Evolutionary conservation across 2,329 filamentous ascomycete species (phyloP), one percentile per base, ranked within the genome.

Genomic region (Colletotrichum salicis): DNA sequence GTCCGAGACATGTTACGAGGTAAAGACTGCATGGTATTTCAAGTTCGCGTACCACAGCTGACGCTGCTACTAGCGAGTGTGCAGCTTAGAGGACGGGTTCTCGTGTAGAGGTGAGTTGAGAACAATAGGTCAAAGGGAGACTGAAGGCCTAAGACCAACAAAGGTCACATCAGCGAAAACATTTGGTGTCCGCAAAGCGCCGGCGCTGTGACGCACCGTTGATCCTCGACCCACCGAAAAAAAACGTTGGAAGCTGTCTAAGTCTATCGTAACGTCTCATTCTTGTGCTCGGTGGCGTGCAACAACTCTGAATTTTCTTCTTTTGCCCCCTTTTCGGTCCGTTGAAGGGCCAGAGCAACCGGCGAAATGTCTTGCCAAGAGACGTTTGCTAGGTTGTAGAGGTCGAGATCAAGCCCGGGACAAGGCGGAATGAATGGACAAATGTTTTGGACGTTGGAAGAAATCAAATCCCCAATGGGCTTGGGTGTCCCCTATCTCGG

Each of bases 221-320:
- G 37, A 55, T 60, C 41, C 8, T 55, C 31, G 61, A 55, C 55
- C 62, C 67, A 66, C 62, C 45, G n/a, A 60, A 70, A 35, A 63
- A 66, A 66, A 55, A 65, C 68, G 52, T 67, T 62, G 57, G 24
- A 51, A 54, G 29, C 37, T 67, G 57, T 57, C 48, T 27, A 29
- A 60, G 41, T 70, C 56, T 59, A 72, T 58, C 29, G 54, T 22
- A 61, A 72, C 70, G 60, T 64, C 59, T 70, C 59, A 56, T 72
- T 48, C n/a, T 60, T 45, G 51, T 45, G 24, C 22, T 58, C 12
- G 35, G 54, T 67, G 57, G 68, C 64, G 57, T 67, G 54, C 51
- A 27, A 70, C 67, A 19, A 45, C 27, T n/a, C n/a, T 52, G 27
- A 41, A 27, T 45, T 45, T 59, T 55, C 13, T 54, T 52, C 15